A percentile compares a stretch with the other conserved stretches of the same genome.
Evolutionary conservation across 345 rosid species (phyloP).

Genomic region (Corchorus olitorius): DNA sequence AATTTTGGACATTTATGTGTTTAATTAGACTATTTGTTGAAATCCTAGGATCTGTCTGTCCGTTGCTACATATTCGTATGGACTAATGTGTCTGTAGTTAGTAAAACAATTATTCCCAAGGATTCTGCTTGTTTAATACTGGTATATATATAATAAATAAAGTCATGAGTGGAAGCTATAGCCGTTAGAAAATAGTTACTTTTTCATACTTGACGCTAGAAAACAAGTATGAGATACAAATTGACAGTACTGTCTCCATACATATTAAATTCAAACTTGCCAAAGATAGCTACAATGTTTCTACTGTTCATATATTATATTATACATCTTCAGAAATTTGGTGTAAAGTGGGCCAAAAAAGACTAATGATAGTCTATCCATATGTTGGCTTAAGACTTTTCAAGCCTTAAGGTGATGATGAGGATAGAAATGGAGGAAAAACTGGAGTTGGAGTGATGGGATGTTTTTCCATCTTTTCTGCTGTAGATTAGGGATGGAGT

Average conservation of each 20-base stretch:
- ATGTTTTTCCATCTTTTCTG: background rate
- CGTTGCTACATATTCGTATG: background rate
- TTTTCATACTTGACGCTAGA: background rate
- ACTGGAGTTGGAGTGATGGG: background rate
- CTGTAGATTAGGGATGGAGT: background rate
- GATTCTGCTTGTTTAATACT: background rate
- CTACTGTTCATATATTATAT: too few species aligned
- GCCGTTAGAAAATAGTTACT: slow-evolving; percentile 4
- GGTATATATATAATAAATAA: background rate
- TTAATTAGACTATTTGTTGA: slow-evolving; percentile 1
- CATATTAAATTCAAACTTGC: background rate
- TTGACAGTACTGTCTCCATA: background rate
- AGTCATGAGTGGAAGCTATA: background rate
- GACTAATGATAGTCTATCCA: background rate
- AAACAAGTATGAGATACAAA: slow-evolving; percentile 5
- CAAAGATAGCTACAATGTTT: background rate
- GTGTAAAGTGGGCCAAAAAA: too few species aligned
- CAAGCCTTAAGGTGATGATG: too few species aligned
- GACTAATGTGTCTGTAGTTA: background rate
- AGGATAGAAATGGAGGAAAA: too few species aligned
- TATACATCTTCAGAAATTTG: background rate
- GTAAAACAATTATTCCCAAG: background rate
- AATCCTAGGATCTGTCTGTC: background rate
- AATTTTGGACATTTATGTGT: slow-evolving; percentile 6
- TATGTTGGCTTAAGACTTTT: too few species aligned